Evolutionary conservation across 2,329 filamentous ascomycete genomes (phyloP).

Genomic region (Fusarium redolens): DNA sequence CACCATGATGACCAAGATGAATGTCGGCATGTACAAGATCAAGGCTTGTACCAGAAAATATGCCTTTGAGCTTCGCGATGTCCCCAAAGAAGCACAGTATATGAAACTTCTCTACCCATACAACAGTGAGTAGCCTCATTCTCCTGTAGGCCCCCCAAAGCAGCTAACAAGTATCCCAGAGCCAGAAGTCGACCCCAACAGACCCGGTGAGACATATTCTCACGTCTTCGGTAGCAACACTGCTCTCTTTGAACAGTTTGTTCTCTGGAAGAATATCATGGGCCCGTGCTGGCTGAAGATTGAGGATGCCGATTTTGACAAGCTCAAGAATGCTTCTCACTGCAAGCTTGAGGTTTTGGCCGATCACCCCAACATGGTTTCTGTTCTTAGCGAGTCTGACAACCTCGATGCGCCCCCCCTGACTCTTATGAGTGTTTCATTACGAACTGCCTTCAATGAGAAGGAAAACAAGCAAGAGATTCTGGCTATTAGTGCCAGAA

Average conservation of each 20-base stretch:
- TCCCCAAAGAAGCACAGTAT: conserved; percentile 91
- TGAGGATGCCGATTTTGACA: conserved; percentile 82
- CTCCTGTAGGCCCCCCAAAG: background rate
- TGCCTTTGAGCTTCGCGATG: conserved; percentile 88
- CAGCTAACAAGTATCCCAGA: conserved; percentile 57
- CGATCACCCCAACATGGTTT: conserved; percentile 80
- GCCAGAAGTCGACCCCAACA: conserved; percentile 72
- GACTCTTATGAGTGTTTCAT: conserved; percentile 93
- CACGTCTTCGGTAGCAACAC: conserved; percentile 95
- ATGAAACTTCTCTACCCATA: conserved; percentile 97
- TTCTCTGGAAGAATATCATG: conserved; percentile 99
- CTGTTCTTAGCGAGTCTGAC: conserved; percentile 79
- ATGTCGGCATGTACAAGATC: conserved; percentile 91
- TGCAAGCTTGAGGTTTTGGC: conserved; percentile 94
- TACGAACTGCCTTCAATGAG: conserved; percentile 88
- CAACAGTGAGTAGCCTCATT: conserved; percentile 63
- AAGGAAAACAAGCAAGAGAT: conserved; percentile 98
- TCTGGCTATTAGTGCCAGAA: conserved; percentile 86
- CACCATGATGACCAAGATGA: conserved; percentile 85
- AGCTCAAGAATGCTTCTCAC: conserved; percentile 92
- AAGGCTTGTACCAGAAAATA: conserved; percentile 92
- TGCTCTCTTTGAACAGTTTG: conserved; percentile 95
- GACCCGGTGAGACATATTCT: conserved; percentile 89
- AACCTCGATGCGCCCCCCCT: conserved; percentile 85
- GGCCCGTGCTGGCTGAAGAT: conserved; percentile 98